These are phyloP conservation scores for Trebouxia sp. DNA, from an alignment of 139 green algal genomes.

Conservation along the genomic window DNA sequence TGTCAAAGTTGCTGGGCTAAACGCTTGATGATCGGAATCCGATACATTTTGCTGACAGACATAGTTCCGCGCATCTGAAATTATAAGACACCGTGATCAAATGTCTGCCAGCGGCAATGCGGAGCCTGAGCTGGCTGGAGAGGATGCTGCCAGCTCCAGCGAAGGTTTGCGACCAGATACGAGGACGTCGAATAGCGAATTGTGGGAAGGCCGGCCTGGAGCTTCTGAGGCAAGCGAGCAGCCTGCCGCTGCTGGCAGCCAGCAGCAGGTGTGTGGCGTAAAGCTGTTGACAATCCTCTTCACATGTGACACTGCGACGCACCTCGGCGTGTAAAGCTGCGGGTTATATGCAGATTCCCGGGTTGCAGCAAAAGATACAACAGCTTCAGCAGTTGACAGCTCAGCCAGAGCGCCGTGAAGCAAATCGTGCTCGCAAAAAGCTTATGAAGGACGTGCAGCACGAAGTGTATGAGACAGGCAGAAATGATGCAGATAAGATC, in stretches of 20 bases:
- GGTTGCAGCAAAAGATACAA: neutral
- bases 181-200: slow-evolving; percentile 2
- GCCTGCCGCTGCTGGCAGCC: neutral
- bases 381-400: slow-evolving; percentile 6
- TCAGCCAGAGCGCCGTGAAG: slow-evolving; percentile 17
- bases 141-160: slow-evolving; percentile 13
- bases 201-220: neutral
- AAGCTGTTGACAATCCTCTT: too few relatives aligned
- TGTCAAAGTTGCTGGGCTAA: too few relatives aligned
- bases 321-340: neutral
- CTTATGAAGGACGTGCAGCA: slow-evolving; percentile 45
- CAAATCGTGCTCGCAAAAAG: slow-evolving; percentile 39
- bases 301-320: too few relatives aligned
- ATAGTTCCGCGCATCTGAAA: too few relatives aligned
- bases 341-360: neutral
- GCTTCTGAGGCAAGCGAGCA: neutral
- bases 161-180: neutral
- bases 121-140: slow-evolving; percentile 1
- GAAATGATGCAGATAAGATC: slow-evolving; percentile 41
- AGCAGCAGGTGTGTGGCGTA: neutral
- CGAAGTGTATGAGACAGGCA: slow-evolving; percentile 33
- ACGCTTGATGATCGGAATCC: too few relatives aligned
- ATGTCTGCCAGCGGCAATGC: neutral
- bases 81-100: too few relatives aligned
- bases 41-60: too few relatives aligned